phyloP scores from a whole-genome alignment of 2,329 filamentous ascomycete species.

The Hymenotorrendiella dingleyae region DNA sequence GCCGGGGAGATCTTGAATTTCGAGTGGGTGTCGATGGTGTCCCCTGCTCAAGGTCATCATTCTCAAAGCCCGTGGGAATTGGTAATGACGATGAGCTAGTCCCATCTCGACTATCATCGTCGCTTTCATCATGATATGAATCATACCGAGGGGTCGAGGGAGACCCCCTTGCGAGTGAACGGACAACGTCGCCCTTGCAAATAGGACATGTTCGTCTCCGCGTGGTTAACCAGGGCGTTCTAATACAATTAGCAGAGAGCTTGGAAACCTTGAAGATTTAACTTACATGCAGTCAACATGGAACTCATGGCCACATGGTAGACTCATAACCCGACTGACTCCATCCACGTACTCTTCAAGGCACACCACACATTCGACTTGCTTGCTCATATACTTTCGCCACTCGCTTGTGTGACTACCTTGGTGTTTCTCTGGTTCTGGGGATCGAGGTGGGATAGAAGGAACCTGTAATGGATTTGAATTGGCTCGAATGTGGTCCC shows the following conservation, averaged over 20 bases:
- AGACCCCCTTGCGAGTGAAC: constrained; percentile 48
- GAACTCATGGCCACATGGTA: constrained; percentile 97
- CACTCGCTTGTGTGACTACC: constrained; percentile 46
- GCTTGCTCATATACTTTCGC: constrained; percentile 61
- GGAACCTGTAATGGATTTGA: constrained; percentile 30
- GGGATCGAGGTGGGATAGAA: constrained; percentile 14
- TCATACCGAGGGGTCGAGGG: constrained; percentile 29
- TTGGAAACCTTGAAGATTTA: constrained; percentile 1
- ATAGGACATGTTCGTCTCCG: constrained; percentile 96
- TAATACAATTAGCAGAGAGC: constrained; percentile 33
- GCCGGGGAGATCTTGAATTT: constrained; percentile 8
- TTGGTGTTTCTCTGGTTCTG: constrained; percentile 42
- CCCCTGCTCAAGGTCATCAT: constrained; percentile 25
- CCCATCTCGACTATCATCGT: constrained; percentile 38
- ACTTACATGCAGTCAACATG: constrained; percentile 98
- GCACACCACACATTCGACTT: constrained; percentile 91
- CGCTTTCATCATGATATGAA: constrained; percentile 35
- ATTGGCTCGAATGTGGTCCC: constrained; percentile 40
- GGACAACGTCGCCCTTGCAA: constrained; percentile 94
- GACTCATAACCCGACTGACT: constrained; percentile 89
- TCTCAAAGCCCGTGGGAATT: constrained; percentile 12
- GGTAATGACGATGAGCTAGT: constrained; percentile 41
- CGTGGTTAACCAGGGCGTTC: constrained; percentile 94
- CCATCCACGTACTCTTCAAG: constrained; percentile 95
- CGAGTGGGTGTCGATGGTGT: constrained; percentile 16